These are phyloP conservation scores for Monilinia vaccinii-corymbosi DNA, from an alignment of 2,329 filamentous ascomycete species.

Conservation along the genomic window DNA sequence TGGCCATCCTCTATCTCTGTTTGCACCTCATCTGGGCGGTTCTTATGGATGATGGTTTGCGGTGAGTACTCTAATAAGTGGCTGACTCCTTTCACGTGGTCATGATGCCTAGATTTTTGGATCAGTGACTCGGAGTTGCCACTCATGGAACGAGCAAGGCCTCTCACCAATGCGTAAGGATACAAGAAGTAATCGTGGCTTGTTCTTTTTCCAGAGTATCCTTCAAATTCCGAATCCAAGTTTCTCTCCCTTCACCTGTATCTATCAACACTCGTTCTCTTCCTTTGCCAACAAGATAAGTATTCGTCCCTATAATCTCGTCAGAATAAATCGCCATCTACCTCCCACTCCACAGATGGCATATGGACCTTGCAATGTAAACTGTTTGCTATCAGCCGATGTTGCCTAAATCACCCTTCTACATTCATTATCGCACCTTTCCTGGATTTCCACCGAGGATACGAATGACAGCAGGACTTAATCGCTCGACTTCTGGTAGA, in stretches of 20 bases:
- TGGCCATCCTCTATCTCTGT: constrained; percentile 46
- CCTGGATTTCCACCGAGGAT: constrained; percentile 86
- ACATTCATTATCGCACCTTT: constrained; percentile 45
- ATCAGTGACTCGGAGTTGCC: background rate
- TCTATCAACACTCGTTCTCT: constrained; percentile 71
- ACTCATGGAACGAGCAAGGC: background rate
- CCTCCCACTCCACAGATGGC: background rate
- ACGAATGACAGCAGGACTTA: constrained; percentile 70
- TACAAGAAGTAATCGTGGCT: constrained; percentile 55
- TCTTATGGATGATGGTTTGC: constrained; percentile 55
- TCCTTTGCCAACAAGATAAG: constrained; percentile 80
- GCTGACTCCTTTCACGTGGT: constrained; percentile 70
- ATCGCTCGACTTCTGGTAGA: constrained; percentile 63
- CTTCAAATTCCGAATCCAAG: constrained; percentile 62
- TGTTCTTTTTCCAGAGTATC: constrained; percentile 57
- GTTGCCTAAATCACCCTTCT: background rate
- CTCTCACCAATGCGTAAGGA: constrained; percentile 75
- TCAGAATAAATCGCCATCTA: background rate
- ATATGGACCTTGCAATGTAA: constrained; percentile 49
- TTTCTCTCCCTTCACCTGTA: constrained; percentile 67
- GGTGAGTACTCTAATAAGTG: constrained; percentile 61
- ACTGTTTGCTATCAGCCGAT: constrained; percentile 32
- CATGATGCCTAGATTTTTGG: constrained; percentile 45
- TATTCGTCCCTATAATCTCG: constrained; percentile 76
- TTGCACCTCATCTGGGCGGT: constrained; percentile 46